Evolutionary conservation across 176 grass and related monocot genomes (phyloP).

Genomic region (Poa pratensis): DNA sequence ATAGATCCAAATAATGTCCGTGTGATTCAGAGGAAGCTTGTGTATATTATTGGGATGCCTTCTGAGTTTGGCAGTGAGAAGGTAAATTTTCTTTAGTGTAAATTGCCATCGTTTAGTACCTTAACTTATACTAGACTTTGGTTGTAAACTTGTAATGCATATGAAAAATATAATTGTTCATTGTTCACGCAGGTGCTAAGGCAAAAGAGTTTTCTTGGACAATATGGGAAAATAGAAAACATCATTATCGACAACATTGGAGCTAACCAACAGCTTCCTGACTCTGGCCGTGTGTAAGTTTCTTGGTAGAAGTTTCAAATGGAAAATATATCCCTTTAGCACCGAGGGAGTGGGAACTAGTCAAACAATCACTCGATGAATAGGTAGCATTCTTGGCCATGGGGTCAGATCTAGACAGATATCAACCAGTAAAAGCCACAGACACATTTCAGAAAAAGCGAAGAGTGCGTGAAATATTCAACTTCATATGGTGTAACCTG

Average conservation of each 20-base stretch:
- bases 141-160: conserved; percentile 4
- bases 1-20: conserved; percentile 52
- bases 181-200: conserved; percentile 52
- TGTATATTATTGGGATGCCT: conserved; percentile 74
- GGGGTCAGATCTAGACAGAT: not conserved
- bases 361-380: conserved; percentile 2
- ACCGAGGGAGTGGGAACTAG: not conserved
- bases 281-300: conserved; percentile 68
- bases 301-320: conserved; percentile 12
- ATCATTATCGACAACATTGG: conserved; percentile 65
- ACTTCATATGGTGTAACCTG: not conserved
- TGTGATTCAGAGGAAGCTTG: conserved; percentile 69
- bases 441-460: not conserved
- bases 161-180: conserved; percentile 12
- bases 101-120: not conserved
- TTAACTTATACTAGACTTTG: conserved; percentile 2
- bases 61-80: conserved; percentile 50
- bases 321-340: not conserved
- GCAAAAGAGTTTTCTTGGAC: conserved; percentile 61
- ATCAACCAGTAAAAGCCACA: not conserved
- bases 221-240: conserved; percentile 75
- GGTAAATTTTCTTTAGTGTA: conserved; percentile 37
- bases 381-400: conserved; percentile 19
- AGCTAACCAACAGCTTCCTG: conserved; percentile 54
- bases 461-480: not conserved